Evolutionary conservation across 2,329 filamentous ascomycete genomes (phyloP).

Genomic region (Diaporthe longicolla): DNA sequence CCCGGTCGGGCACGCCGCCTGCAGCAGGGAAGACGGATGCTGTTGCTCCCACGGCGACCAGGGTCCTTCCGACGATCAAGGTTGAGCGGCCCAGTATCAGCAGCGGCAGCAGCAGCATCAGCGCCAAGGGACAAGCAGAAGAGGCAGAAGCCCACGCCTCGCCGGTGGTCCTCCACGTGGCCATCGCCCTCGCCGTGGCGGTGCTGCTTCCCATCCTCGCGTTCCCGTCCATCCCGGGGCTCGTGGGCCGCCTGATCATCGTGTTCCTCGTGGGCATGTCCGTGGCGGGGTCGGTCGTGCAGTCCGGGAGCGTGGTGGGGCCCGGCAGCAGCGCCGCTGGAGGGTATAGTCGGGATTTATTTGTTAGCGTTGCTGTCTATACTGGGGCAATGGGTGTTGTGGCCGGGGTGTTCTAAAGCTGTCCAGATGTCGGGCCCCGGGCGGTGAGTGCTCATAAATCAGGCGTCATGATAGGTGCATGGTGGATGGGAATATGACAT

Average conservation of each 20-base stretch:
- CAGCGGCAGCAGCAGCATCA: not conserved
- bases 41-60: not conserved
- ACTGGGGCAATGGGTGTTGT: slow-evolving; percentile 34
- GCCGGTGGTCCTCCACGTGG: slow-evolving; percentile 48
- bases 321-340: not conserved
- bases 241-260: slow-evolving; percentile 70
- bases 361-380: slow-evolving; percentile 23
- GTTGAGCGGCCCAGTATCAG: not conserved
- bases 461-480: too few relatives aligned
- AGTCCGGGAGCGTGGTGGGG: slow-evolving; percentile 10
- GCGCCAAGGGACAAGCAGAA: too few relatives aligned
- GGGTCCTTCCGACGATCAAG: not conserved
- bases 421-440: fast-evolving
- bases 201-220: slow-evolving; percentile 71
- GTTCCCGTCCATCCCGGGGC: slow-evolving; percentile 70
- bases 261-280: slow-evolving; percentile 64
- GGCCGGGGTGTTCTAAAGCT: slow-evolving; percentile 11
- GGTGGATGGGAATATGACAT: not conserved
- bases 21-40: not conserved
- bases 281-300: slow-evolving; percentile 4
- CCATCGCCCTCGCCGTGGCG: slow-evolving; percentile 63
- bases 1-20: not conserved
- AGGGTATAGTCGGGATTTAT: slow-evolving; percentile 1
- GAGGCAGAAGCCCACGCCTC: not conserved
- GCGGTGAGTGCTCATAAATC: not conserved